A percentile compares a stretch with the other conserved stretches of the same genome.
phyloP scores from a whole-genome alignment of 2,329 filamentous ascomycete species.

The Aureobasidium mangrovei region DNA sequence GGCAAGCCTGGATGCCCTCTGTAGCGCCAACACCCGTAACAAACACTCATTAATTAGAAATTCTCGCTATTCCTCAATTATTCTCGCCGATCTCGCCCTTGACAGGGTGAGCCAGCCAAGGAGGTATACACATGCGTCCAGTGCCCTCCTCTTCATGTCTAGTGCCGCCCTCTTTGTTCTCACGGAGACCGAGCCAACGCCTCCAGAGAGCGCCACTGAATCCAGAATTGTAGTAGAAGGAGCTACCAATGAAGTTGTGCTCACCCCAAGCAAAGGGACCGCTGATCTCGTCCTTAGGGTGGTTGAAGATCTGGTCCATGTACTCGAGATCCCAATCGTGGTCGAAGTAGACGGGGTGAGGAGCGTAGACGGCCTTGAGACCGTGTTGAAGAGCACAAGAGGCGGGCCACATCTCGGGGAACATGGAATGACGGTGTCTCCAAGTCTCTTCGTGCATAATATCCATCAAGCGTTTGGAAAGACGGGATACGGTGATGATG shows the following conservation, averaged over 20 bases:
- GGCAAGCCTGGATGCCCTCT: conserved; percentile 6
- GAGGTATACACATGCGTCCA: conserved; percentile 40
- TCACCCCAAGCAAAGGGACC: conserved; percentile 44
- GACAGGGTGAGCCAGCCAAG: conserved; percentile 40
- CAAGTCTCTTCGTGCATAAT: conserved; percentile 72
- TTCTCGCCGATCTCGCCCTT: conserved; percentile 33
- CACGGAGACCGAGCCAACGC: conserved; percentile 40
- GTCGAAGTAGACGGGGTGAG: conserved; percentile 73
- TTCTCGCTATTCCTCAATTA: not conserved
- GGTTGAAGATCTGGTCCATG: conserved; percentile 42
- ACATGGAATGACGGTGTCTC: conserved; percentile 61
- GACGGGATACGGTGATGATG: conserved; percentile 68
- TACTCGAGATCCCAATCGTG: conserved; percentile 53
- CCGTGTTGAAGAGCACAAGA: conserved; percentile 67
- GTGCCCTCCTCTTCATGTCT: conserved; percentile 29
- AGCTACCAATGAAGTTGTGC: conserved; percentile 42
- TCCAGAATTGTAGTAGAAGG: conserved; percentile 43
- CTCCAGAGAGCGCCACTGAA: conserved; percentile 42
- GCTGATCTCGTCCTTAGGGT: conserved; percentile 36
- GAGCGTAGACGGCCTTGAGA: conserved; percentile 67
- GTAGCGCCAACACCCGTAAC: not conserved
- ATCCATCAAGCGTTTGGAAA: conserved; percentile 62
- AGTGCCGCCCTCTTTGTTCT: conserved; percentile 34
- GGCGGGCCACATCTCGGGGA: conserved; percentile 71
- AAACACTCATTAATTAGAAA: no score